Conservation (phyloP, 768 basidiomycete genomes). For the Leccinum subgranulosum region DNA sequence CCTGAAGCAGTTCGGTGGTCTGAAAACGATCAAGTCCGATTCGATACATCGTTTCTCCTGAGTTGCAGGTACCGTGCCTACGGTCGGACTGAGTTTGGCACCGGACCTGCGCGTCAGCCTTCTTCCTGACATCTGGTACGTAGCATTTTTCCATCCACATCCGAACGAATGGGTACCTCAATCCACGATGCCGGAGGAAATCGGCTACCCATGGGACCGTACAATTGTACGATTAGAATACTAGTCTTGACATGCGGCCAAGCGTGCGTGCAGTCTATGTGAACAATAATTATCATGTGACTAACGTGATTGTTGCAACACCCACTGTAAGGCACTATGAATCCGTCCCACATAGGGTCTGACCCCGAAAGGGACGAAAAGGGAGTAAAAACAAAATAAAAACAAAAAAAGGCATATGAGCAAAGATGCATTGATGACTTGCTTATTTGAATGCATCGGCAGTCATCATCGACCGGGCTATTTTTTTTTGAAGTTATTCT, state of each 20-base stretch:
- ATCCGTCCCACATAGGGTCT: no score
- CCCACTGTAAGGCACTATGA: neutral
- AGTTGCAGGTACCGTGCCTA: neutral
- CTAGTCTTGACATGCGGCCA: neutral
- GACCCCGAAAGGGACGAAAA: no score
- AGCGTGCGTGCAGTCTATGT: neutral
- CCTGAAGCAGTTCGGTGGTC: neutral
- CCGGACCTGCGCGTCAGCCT: neutral
- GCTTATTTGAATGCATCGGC: neutral
- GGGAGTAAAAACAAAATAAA: no score
- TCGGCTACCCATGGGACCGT: neutral
- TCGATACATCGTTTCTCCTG: neutral
- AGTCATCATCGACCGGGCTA: neutral
- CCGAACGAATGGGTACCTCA: neutral
- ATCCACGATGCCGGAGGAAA: neutral
- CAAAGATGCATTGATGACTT: neutral
- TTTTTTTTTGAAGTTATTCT: neutral
- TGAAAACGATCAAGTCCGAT: neutral
- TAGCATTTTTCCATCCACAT: neutral
- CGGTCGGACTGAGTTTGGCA: neutral
- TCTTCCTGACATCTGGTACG: neutral
- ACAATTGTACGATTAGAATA: neutral
- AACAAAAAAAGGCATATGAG: neutral
- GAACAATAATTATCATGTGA: neutral
- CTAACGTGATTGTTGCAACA: neutral